These are phyloP conservation scores for Eimeria tenella DNA, from an alignment of 169 alveolate genomes.

Conservation along the genomic window DNA sequence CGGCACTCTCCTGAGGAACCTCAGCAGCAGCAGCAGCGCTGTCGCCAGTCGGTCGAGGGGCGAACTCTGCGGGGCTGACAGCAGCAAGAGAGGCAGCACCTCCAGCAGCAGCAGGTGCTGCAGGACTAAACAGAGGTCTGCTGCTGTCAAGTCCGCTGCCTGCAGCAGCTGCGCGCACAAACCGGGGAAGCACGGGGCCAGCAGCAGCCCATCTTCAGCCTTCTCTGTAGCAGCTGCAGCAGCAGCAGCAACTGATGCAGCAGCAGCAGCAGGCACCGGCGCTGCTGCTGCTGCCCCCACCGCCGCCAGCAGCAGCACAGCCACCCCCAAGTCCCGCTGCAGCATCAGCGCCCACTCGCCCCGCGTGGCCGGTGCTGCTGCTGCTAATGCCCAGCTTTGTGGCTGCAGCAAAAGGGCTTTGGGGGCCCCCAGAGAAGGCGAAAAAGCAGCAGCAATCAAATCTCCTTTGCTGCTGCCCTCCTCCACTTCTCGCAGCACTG, in stretches of 20 bases:
- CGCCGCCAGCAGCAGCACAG: conserved; percentile 54
- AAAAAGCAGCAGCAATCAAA: conserved; percentile 29
- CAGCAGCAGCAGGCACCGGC: not conserved
- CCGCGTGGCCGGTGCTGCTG: not conserved
- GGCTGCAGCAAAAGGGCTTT: conserved; percentile 50
- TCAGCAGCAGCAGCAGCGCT: conserved; percentile 76
- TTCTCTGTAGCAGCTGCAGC: conserved; percentile 25
- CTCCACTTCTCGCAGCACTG: conserved; percentile 8
- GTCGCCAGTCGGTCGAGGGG: conserved; percentile 13
- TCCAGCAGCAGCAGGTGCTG: conserved; percentile 70
- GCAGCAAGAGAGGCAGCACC: conserved; percentile 51
- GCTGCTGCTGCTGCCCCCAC: conserved; percentile 30
- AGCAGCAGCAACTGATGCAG: not conserved
- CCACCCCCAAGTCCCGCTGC: conserved; percentile 43
- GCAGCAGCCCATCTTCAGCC: conserved; percentile 5
- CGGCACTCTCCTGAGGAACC: conserved; percentile 36
- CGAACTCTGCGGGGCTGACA: not conserved
- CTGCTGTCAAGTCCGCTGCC: conserved; percentile 57
- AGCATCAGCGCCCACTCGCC: conserved; percentile 52
- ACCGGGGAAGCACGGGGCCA: conserved; percentile 14
- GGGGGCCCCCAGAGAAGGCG: conserved; percentile 31
- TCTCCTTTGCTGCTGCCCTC: conserved; percentile 47
- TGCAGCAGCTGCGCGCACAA: conserved; percentile 51
- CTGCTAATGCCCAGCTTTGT: conserved; percentile 38
- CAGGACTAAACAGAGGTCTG: conserved; percentile 16